Conservation (phyloP, 2,329 filamentous ascomycete genomes). For the Xylaria polymorpha region DNA sequence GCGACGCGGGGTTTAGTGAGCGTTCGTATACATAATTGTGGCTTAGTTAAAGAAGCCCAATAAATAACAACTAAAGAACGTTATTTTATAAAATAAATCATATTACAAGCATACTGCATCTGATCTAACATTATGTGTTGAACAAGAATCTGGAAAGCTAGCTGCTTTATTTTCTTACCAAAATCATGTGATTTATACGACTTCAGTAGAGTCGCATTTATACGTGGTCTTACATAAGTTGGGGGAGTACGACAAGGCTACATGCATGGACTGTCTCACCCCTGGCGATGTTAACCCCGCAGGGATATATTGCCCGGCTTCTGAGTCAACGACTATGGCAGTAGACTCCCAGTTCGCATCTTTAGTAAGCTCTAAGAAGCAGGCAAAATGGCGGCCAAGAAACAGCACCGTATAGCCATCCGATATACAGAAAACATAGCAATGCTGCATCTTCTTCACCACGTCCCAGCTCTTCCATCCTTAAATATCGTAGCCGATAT, state of each 20-base stretch:
- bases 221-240: constrained; percentile 6
- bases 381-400: constrained; percentile 9
- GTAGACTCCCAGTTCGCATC: neutral
- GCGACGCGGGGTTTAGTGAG: no score
- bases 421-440: constrained; percentile 47
- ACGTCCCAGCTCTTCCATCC: constrained; percentile 41
- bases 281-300: constrained; percentile 18
- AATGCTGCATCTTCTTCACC: constrained; percentile 45
- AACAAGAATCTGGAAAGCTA: neutral
- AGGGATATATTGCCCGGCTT: neutral
- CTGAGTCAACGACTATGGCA: neutral
- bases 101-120: no score
- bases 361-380: neutral
- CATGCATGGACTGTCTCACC: neutral
- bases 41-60: no score
- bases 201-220: neutral
- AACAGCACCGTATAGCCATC: constrained; percentile 18
- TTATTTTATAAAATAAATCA: no score
- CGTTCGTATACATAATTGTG: no score
- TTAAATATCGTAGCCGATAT: constrained; percentile 31
- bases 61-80: no score
- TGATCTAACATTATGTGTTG: no score
- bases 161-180: neutral
- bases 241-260: neutral
- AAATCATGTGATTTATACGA: constrained; percentile 24